Conservation (phyloP, 495 filamentous ascomycete genomes). For the Xylaria cubensis region DNA sequence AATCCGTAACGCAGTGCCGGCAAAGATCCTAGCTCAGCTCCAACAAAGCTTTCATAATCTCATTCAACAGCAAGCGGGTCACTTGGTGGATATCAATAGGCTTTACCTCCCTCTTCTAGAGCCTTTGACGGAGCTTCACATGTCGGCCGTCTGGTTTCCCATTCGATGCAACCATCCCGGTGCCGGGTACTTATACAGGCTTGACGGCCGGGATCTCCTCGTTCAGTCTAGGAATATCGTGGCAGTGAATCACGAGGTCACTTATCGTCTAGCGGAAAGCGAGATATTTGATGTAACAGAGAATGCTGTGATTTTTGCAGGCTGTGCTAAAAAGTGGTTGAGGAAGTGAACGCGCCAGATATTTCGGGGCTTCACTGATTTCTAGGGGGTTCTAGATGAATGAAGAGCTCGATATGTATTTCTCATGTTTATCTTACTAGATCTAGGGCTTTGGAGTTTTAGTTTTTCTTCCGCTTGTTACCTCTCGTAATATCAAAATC, state of each 20-base stretch:
- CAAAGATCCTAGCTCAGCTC: not conserved
- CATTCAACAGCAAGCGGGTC: not conserved
- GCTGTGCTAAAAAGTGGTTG: not conserved
- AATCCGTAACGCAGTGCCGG: not conserved
- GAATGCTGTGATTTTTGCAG: not conserved
- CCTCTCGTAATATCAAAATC: not conserved
- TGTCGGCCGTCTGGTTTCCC: not conserved
- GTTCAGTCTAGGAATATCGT: not conserved
- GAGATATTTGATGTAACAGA: conserved; percentile 1
- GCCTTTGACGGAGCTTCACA: not conserved
- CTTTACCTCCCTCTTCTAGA: not conserved
- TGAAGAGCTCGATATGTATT: not conserved
- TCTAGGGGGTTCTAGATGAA: not conserved
- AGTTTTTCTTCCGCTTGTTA: not conserved
- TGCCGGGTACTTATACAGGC: not conserved
- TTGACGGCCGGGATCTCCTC: not conserved
- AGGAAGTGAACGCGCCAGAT: not conserved
- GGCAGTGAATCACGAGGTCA: not conserved
- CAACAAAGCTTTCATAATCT: not conserved
- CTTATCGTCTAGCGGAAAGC: not conserved
- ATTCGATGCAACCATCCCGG: not conserved
- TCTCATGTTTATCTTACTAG: not conserved
- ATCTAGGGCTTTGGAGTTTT: not conserved
- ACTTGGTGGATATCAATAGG: not conserved
- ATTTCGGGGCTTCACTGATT: not conserved